Evolutionary conservation across 306 rosid genomes (phyloP).

Genomic region (Castanospermum australe): DNA sequence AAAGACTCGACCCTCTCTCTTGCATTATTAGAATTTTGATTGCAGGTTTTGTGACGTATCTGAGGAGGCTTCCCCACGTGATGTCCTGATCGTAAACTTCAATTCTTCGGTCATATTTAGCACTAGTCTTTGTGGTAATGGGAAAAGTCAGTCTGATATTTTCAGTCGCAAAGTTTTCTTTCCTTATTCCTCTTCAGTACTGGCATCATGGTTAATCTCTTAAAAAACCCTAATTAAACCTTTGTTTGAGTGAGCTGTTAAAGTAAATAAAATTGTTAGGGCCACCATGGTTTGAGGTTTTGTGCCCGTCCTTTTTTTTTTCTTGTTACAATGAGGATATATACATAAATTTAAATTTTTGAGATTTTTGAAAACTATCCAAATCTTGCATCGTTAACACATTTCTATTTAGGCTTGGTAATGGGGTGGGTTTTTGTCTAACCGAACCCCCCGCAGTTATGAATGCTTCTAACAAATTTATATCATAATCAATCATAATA

Average conservation of each 20-base stretch:
- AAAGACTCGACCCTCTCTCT: slow-evolving; percentile 8
- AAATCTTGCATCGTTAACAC: no score
- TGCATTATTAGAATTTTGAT: slow-evolving; percentile 29
- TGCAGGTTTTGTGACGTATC: slow-evolving; percentile 29
- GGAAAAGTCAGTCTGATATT: slow-evolving; percentile 3
- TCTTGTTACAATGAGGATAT: no score
- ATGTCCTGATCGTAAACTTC: slow-evolving; percentile 30
- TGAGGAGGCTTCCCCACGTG: slow-evolving; percentile 51
- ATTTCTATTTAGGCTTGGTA: no score
- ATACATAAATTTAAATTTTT: no score
- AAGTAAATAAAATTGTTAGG: not conserved
- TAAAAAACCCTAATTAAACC: not conserved
- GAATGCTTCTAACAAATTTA: no score
- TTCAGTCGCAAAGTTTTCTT: slow-evolving; percentile 15
- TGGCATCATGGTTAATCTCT: slow-evolving; percentile 9
- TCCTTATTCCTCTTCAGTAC: slow-evolving; percentile 10
- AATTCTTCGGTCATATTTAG: slow-evolving; percentile 24
- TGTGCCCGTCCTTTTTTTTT: no score
- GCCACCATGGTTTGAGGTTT: no score
- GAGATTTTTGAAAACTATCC: no score
- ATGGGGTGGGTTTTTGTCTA: no score
- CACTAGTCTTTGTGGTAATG: slow-evolving; percentile 28
- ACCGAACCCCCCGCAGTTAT: no score
- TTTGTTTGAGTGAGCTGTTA: not conserved
- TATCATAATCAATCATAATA: no score